phyloP scores from a whole-genome alignment of 176 grass and related monocot genomes.

The Coix lacrymajobi region DNA sequence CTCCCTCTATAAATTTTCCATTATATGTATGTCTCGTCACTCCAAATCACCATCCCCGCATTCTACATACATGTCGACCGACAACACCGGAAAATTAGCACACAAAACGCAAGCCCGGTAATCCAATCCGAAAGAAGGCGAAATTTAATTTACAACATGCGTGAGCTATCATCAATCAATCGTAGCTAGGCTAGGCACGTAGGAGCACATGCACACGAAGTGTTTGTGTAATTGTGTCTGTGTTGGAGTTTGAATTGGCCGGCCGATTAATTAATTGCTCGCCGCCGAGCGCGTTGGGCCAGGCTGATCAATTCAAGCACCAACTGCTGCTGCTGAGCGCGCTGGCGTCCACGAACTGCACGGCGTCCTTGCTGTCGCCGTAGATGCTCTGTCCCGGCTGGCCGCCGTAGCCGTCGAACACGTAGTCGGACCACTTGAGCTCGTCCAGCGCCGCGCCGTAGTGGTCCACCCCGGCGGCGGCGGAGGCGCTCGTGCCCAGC shows the following conservation, averaged over 20 bases:
- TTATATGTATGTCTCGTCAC: background rate
- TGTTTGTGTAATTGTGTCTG: background rate
- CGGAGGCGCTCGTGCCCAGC: constrained; percentile 22
- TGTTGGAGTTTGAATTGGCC: background rate
- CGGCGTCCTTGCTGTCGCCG: constrained; percentile 38
- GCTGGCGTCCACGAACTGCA: constrained; percentile 37
- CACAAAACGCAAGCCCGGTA: background rate
- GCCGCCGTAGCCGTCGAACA: constrained; percentile 37
- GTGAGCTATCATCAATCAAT: constrained; percentile 10
- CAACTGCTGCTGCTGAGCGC: constrained; percentile 28
- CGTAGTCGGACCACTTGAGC: constrained; percentile 62
- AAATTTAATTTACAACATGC: constrained; percentile 3
- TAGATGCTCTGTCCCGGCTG: constrained; percentile 40
- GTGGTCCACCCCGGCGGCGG: constrained; percentile 4
- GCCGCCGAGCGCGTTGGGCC: constrained; percentile 11
- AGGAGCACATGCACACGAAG: background rate
- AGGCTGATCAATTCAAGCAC: constrained; percentile 42
- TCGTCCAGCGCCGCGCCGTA: constrained; percentile 49
- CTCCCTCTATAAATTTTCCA: background rate
- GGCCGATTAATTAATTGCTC: constrained; percentile 7
- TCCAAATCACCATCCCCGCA: background rate
- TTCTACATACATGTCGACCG: constrained; percentile 27
- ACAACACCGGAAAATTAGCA: background rate
- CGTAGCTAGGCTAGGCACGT: background rate
- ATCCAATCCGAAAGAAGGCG: background rate